Base-by-base conservation (phyloP, 768 basidiomycete species). In the Galerina sulciceps region DNA sequence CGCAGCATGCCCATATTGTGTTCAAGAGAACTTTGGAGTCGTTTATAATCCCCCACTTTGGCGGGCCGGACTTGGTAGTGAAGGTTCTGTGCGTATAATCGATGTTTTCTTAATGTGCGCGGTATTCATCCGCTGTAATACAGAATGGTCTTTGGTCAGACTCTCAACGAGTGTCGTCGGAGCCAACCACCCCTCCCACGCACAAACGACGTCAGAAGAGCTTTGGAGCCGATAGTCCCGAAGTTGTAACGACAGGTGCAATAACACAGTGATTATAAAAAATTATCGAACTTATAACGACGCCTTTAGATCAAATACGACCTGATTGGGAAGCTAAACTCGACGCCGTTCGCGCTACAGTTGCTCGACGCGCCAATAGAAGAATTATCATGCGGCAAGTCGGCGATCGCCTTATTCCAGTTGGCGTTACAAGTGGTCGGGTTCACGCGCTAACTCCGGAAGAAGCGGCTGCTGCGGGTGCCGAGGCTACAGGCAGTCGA, bases 331-430 rank as follows among this genome's bases (percentile, higher is more conserved):
- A 99, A 78, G 85, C 89, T 42, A 98, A 99, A 74, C 76, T 99
- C 38, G 94, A 93, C 46, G 89, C 94, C 37, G 94, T 99, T 43
- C 90, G 92, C 57, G 96, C 97, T 34, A 90, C 93, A n/a, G 96
- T 94, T 36, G 87, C 93, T n/a, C 85, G 97, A 59, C 89, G 96
- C 23, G 97, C 97, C 9, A 96, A 96, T 70, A 82, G 97, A 68
- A 85, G 97, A 44, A 96, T 99, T 71, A 91, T 99, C 55, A 99
- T 99, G 95, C 88, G 97, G 43, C 94, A 98, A 74, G 94, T 99
- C 34, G 97, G 97, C 55, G 97, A 99, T 74, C 86, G 96, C 35
- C 89, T 99, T 53, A 91, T 99, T 59, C 97, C 97, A 31, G 93
- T 99, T 20, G 97, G 97, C 23, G 92, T 97, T 60, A 96, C 95